Base-by-base conservation (phyloP, 78 protist species). In the Chrysochromulina parva region DNA sequence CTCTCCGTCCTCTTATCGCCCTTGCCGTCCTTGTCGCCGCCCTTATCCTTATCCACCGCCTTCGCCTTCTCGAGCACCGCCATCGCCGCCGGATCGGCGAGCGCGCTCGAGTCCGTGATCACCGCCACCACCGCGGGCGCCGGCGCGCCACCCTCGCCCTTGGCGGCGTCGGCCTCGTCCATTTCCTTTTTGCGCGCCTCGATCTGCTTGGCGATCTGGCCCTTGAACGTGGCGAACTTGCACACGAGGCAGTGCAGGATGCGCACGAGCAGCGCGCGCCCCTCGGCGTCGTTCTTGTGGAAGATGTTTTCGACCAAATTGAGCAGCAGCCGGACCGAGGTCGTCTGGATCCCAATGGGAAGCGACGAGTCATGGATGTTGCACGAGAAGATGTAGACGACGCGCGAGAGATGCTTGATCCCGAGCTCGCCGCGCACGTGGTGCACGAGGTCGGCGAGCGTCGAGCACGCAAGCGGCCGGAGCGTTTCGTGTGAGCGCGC, bases 401-500 rank as follows among this genome's bases (percentile, higher is more conserved):
- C 95, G 13, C 91, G 76, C 11, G 86, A 74, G 11, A 98, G 89
- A 47, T 97, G 98, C 14, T 9, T 16, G 58, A 95, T 54, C 0
- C 81, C 57, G 20, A 98, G 88, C 53, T 47, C 88, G 1, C 24
- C 22, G 6, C 98, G 92, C 60, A 96, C 95, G 69, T 96, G 95
- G 88, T 97, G 98, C 16, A 98, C 92, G 22, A 97, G 92, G 67
- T 98, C 98, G 0, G 98, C 99, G 62, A 98, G 93, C 57, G 95
- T 90, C 6, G 86, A 58, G 92, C 92, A 96, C 9, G 99, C 99
- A 48, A 98, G 92, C 24, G 97, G 97, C 47, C 94, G 94, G 5
- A 92, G 66, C 54, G 90, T 28, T n/a, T 92, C 94, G 67, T 84
- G 88, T 4, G 89, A 22, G 7, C 86, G 52, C 50, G 87, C 87